phyloP scores from a whole-genome alignment of 2,329 filamentous ascomycete genomes.

The Ophiocordyceps camponoti-rufipedis region DNA sequence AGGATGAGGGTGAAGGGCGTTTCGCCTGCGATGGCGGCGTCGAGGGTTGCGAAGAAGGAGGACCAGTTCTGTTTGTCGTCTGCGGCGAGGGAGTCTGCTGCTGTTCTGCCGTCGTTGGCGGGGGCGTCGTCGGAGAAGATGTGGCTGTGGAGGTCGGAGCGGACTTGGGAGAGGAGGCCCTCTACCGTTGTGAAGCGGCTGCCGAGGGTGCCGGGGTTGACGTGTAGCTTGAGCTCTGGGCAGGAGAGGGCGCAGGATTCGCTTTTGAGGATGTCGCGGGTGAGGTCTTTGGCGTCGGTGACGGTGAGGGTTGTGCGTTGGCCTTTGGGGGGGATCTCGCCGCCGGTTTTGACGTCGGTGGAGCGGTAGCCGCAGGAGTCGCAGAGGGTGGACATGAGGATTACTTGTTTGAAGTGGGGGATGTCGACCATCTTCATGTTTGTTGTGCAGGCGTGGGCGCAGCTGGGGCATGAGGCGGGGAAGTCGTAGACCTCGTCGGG shows the following conservation, averaged over 20 bases:
- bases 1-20: slow-evolving; percentile 69
- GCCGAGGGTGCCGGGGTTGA: slow-evolving; percentile 86
- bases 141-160: slow-evolving; percentile 70
- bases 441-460: slow-evolving; percentile 67
- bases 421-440: slow-evolving; percentile 99
- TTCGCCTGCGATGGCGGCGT: slow-evolving; percentile 62
- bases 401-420: slow-evolving; percentile 92
- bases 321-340: slow-evolving; percentile 73
- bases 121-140: slow-evolving; percentile 69
- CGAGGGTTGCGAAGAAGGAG: slow-evolving; percentile 60
- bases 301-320: slow-evolving; percentile 68
- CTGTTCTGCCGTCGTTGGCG: no score
- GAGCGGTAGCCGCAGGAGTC: slow-evolving; percentile 83
- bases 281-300: slow-evolving; percentile 52
- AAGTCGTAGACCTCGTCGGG: slow-evolving; percentile 79
- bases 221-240: slow-evolving; percentile 68
- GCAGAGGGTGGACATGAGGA: slow-evolving; percentile 89
- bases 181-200: slow-evolving; percentile 96
- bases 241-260: slow-evolving; percentile 80
- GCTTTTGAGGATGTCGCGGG: slow-evolving; percentile 87
- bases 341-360: slow-evolving; percentile 96
- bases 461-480: slow-evolving; percentile 81
- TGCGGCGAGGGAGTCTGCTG: slow-evolving; percentile 35
- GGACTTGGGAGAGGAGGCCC: slow-evolving; percentile 79
- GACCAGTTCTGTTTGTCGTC: slow-evolving; percentile 58